Evolutionary conservation across 1,284 basidiomycete species (phyloP).

Genomic region (Dichomitus squalens): DNA sequence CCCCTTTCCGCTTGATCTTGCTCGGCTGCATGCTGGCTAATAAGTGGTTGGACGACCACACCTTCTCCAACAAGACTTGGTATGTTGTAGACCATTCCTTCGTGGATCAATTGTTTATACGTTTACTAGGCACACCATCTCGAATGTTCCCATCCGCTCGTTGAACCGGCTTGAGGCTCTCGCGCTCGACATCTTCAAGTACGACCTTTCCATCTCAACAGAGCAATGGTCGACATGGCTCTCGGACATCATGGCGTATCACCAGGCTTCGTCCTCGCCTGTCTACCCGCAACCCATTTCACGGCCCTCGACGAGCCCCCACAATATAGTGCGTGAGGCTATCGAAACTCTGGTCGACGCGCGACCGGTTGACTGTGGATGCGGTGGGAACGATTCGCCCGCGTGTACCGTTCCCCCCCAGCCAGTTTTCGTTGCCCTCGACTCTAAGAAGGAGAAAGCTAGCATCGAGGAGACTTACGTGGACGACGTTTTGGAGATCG

Average conservation of each 20-base stretch:
- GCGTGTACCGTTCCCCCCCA: conserved; percentile 40
- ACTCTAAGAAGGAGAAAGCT: conserved; percentile 56
- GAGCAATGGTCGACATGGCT: conserved; percentile 73
- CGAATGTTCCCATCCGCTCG: conserved; percentile 66
- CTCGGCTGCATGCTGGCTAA: conserved; percentile 89
- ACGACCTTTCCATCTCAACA: conserved; percentile 68
- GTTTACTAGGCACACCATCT: conserved; percentile 70
- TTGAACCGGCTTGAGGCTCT: conserved; percentile 73
- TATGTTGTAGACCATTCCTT: conserved; percentile 38
- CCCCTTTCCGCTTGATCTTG: conserved; percentile 73
- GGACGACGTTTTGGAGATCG: conserved; percentile 64
- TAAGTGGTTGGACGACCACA: conserved; percentile 93
- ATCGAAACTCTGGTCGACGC: conserved; percentile 68
- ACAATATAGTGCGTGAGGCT: conserved; percentile 65
- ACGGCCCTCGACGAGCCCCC: conserved; percentile 70
- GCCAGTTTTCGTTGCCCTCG: conserved; percentile 71
- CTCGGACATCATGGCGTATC: conserved; percentile 60
- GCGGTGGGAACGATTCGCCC: conserved; percentile 18
- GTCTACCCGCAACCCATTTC: conserved; percentile 74
- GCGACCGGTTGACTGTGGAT: conserved; percentile 30
- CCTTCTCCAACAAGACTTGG: conserved; percentile 93
- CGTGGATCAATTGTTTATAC: not conserved
- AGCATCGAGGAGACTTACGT: conserved; percentile 43
- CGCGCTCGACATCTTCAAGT: conserved; percentile 66
- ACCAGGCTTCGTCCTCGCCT: conserved; percentile 59